Conservation (phyloP, 2,329 filamentous ascomycete species). For the Chaetomiaceae sp. region DNA sequence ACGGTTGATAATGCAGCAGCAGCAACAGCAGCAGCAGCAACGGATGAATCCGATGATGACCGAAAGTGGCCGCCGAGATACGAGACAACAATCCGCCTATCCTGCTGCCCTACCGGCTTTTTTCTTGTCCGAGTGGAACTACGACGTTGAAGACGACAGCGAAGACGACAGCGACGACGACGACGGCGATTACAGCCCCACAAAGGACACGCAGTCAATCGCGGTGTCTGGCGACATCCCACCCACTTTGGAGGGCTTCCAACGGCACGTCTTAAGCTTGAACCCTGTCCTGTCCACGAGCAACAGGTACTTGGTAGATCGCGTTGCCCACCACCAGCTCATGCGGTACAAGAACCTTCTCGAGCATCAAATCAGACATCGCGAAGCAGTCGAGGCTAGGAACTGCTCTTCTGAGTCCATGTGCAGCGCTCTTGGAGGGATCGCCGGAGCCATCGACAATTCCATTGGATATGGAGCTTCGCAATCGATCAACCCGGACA, state of each 20-base stretch:
- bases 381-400: slow-evolving; percentile 45
- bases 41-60: slow-evolving; percentile 31
- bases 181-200: too few species aligned
- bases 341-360: slow-evolving; percentile 73
- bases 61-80: too few species aligned
- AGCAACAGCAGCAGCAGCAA: slow-evolving; percentile 34
- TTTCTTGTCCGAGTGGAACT: too few species aligned
- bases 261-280: slow-evolving; percentile 62
- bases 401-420: slow-evolving; percentile 56
- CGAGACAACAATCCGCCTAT: too few species aligned
- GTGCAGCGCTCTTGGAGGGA: slow-evolving; percentile 64
- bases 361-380: slow-evolving; percentile 63
- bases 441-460: slow-evolving; percentile 55
- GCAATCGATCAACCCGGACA: slow-evolving; percentile 65
- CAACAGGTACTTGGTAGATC: slow-evolving; percentile 62
- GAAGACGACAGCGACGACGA: slow-evolving; percentile 60
- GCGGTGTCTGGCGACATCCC: slow-evolving; percentile 61
- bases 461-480: too few species aligned
- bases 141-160: slow-evolving; percentile 45
- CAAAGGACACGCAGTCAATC: slow-evolving; percentile 55
- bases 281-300: slow-evolving; percentile 62
- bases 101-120: too few species aligned
- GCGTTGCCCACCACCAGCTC: slow-evolving; percentile 75
- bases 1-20: slow-evolving; percentile 22
- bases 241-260: slow-evolving; percentile 71